Evolutionary conservation across 192 early-diverging fungal genomes (phyloP), one percentile per base, ranked within the genome.

Genomic region (Coemansia sp.): DNA sequence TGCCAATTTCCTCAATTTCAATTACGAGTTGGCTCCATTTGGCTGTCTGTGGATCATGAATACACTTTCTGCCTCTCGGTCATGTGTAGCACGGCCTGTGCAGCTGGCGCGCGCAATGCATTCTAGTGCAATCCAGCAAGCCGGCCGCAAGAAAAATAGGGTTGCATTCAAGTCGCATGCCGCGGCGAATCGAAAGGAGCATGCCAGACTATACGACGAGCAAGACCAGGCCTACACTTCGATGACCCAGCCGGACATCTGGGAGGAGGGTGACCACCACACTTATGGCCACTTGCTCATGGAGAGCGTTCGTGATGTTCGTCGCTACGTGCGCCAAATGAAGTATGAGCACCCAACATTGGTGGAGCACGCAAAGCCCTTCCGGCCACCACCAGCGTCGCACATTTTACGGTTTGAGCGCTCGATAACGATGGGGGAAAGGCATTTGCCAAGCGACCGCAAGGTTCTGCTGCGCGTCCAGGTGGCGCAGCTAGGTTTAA

Each of bases 271-370:
- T 53, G 74, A 82, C 58, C 74, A 76, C 61, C 73, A 76, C 51
- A 69, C 71, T 5, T 73, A 58, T 33, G 79, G 74, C 0, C 79
- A 82, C 34, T 23, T 82, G 18, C 45, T 82, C 14, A 20, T 76
- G 31, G 74, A 82, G 14, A 77, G 70, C 58, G 42, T 82, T 23
- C 70, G 74, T 13, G 79, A 82, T 58, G 79, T 82, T 57, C 70
- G 74, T 58, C 72, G 73, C 43, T 82, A 82, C 28, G 60, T 51
- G 64, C 79, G 79, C 36, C 58, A 70, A 59, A 71, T 70, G 39
- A 63, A 82, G 67, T 73, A 65, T 65, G 79, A 82, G 70, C 61
- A 65, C 26, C 79, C 79, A 26, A 67, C 74, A 9, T 34, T 82
- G 37, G 69, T 60, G 5, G 60, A 82, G 53, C 63, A 73, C 53